Evolutionary conservation across 495 filamentous ascomycete species (phyloP).

Genomic region (Podospora anserina): DNA sequence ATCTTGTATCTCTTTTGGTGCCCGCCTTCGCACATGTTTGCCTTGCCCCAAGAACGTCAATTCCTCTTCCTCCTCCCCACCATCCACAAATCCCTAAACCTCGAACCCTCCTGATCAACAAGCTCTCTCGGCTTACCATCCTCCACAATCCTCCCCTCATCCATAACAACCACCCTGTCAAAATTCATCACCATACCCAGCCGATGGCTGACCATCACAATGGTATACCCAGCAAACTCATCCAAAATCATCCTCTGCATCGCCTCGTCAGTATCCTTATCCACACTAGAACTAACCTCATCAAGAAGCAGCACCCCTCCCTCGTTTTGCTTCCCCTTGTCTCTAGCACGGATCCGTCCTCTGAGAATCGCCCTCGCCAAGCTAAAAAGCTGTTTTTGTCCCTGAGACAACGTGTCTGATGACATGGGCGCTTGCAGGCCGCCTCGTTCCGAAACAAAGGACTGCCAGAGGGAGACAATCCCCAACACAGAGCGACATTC

Average conservation of each 20-base stretch:
- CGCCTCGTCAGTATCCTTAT: constrained; percentile 41
- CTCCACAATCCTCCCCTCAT: constrained; percentile 42
- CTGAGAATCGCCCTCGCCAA: constrained; percentile 60
- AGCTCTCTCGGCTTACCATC: constrained; percentile 36
- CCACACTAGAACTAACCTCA: constrained; percentile 44
- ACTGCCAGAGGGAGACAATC: constrained; percentile 45
- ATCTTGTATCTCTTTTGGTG: neutral
- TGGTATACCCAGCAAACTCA: constrained; percentile 47
- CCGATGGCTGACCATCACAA: constrained; percentile 49
- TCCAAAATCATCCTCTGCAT: constrained; percentile 44
- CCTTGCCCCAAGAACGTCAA: neutral
- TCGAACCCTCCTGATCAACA: constrained; percentile 29
- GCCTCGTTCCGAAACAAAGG: constrained; percentile 48
- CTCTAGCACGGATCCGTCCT: constrained; percentile 23
- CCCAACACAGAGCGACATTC: constrained; percentile 48
- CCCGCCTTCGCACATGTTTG: neutral
- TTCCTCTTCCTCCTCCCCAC: constrained; percentile 9
- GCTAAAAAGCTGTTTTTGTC: constrained; percentile 63
- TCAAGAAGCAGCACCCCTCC: constrained; percentile 40
- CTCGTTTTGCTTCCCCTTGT: constrained; percentile 11
- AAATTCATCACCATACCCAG: constrained; percentile 47
- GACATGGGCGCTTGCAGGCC: constrained; percentile 52
- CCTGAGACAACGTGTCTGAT: constrained; percentile 53
- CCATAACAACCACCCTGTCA: constrained; percentile 48
- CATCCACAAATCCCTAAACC: constrained; percentile 38